phyloP scores from a whole-genome alignment of 305 asterid genomes.

The Andrographis paniculata region DNA sequence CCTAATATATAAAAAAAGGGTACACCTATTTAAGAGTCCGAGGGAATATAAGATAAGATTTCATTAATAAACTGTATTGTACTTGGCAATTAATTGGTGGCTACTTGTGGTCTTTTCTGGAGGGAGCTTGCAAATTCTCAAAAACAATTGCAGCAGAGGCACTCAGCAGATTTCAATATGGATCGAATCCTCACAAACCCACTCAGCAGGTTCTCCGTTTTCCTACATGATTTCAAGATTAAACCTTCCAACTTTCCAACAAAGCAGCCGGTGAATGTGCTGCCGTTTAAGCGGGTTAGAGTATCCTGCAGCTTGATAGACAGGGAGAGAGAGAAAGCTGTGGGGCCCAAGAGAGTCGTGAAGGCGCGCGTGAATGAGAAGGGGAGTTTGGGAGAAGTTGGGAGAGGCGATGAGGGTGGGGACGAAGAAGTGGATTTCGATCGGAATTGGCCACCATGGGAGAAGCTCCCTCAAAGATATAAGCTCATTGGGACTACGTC shows the following conservation, averaged over 20 bases:
- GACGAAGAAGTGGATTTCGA: constrained; percentile 36
- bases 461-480: constrained; percentile 81
- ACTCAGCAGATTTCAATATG: too few relatives aligned
- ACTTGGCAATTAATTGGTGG: too few relatives aligned
- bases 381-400: constrained; percentile 35
- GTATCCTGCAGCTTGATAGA: constrained; percentile 67
- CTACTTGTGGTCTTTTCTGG: too few relatives aligned
- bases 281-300: constrained; percentile 32
- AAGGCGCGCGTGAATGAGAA: constrained; percentile 39
- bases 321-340: constrained; percentile 38
- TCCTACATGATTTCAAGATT: constrained; percentile 20
- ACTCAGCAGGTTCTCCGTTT: constrained; percentile 25
- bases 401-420: constrained; percentile 16
- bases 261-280: constrained; percentile 22
- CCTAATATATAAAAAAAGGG: too few relatives aligned
- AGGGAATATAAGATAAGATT: too few relatives aligned
- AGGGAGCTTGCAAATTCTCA: too few relatives aligned
- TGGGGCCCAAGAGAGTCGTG: constrained; percentile 26
- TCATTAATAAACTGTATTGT: too few relatives aligned
- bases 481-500: constrained; percentile 92
- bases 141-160: too few relatives aligned
- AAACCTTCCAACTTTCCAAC: constrained; percentile 33
- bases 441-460: constrained; percentile 85
- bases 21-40: too few relatives aligned
- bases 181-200: constrained; percentile 42